Conservation (phyloP, 768 basidiomycete species). For the Tylopilus subfusipes region DNA sequence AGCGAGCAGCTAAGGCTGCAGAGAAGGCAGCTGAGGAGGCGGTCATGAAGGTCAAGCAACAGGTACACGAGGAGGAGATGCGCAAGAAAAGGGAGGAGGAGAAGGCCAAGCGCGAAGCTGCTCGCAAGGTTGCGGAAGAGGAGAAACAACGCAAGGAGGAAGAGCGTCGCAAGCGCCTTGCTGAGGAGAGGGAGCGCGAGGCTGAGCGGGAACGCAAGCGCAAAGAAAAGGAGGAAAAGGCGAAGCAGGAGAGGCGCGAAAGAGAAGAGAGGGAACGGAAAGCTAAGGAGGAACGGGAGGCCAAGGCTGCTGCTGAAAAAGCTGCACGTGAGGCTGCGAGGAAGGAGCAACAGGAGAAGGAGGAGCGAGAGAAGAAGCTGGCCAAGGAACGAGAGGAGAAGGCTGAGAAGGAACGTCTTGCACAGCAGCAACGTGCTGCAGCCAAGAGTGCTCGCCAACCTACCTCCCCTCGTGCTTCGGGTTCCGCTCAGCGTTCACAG, state of each 20-base stretch:
- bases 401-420: conserved; percentile 43
- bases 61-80: conserved; percentile 74
- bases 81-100: conserved; percentile 87
- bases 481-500: conserved; percentile 45
- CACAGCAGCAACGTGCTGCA: conserved; percentile 50
- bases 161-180: conserved; percentile 68
- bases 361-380: conserved; percentile 64
- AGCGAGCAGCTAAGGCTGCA: conserved; percentile 76
- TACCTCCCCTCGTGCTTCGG: conserved; percentile 49
- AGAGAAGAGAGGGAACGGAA: conserved; percentile 65
- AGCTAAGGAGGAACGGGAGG: conserved; percentile 62
- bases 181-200: conserved; percentile 79
- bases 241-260: conserved; percentile 46
- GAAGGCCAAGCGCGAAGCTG: conserved; percentile 69
- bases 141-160: conserved; percentile 82
- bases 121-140: conserved; percentile 75
- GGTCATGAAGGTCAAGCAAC: conserved; percentile 69
- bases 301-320: conserved; percentile 47
- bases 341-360: conserved; percentile 52
- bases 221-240: conserved; percentile 69
- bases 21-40: conserved; percentile 87
- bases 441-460: conserved; percentile 47
- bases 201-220: conserved; percentile 71
- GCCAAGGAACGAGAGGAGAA: conserved; percentile 64
- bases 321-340: conserved; percentile 37